Conservation (phyloP, 768 basidiomycete species). For the Lentinula edodes region DNA sequence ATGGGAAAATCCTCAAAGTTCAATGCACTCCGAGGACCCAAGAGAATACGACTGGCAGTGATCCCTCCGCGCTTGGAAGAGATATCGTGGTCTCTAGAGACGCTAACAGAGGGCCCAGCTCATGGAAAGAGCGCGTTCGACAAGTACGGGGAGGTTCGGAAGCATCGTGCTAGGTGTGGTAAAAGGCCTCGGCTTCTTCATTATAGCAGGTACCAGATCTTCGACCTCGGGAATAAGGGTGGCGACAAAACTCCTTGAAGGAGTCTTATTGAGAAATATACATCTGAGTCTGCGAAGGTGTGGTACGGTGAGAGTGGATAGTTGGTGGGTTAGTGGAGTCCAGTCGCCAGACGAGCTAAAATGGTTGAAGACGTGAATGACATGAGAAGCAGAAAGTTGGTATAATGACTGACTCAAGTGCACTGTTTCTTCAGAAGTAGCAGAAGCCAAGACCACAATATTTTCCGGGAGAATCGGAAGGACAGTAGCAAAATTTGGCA, state of each 20-base stretch:
- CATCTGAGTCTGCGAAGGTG: constrained; percentile 49
- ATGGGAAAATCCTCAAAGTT: constrained; percentile 42
- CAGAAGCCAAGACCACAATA: constrained; percentile 73
- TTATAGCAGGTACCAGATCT: constrained; percentile 33
- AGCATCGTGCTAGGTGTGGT: constrained; percentile 53
- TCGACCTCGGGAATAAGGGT: constrained; percentile 20
- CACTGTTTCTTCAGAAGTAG: constrained; percentile 76
- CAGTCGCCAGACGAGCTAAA: constrained; percentile 73
- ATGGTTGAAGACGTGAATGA: constrained; percentile 90
- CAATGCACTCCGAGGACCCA: constrained; percentile 40
- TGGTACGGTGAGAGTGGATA: constrained; percentile 53
- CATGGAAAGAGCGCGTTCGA: constrained; percentile 54
- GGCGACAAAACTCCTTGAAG: constrained; percentile 29
- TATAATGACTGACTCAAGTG: constrained; percentile 76
- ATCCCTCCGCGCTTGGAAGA: constrained; percentile 72
- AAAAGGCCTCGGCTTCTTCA: constrained; percentile 64
- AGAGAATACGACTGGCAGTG: constrained; percentile 60
- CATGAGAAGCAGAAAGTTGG: constrained; percentile 56
- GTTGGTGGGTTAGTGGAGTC: constrained; percentile 25
- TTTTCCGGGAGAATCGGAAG: constrained; percentile 58
- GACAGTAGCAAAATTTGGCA: constrained; percentile 59
- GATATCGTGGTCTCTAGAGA: constrained; percentile 64
- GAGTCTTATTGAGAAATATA: constrained; percentile 38
- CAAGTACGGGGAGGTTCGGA: constrained; percentile 46
- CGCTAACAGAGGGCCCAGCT: constrained; percentile 50